Conservation (phyloP, 805 yeast genomes). For the Phaffomyces thermotolerans region DNA sequence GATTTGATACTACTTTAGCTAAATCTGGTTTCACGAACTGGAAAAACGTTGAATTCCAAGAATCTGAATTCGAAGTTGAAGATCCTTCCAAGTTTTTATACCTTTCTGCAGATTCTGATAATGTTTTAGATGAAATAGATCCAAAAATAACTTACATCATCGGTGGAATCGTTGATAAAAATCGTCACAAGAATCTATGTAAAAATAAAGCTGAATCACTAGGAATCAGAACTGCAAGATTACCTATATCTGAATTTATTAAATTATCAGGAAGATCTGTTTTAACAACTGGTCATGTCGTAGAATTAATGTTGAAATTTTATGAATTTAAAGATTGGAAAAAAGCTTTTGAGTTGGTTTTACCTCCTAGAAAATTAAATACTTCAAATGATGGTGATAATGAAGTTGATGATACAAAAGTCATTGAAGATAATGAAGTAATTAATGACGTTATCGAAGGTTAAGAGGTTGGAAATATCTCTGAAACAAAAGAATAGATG, state of each 20-base stretch:
- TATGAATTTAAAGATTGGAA: constrained; percentile 78
- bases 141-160: constrained; percentile 73
- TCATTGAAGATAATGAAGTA: too few species aligned
- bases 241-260: constrained; percentile 84
- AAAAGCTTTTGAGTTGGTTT: constrained; percentile 73
- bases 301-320: constrained; percentile 78
- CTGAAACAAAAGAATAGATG: neutral
- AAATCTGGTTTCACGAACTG: constrained; percentile 54
- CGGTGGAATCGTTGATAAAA: constrained; percentile 96
- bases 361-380: constrained; percentile 65
- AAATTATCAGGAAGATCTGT: constrained; percentile 81
- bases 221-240: constrained; percentile 64
- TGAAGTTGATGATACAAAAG: neutral
- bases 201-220: constrained; percentile 68
- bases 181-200: constrained; percentile 77
- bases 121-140: constrained; percentile 53
- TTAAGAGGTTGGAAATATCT: neutral
- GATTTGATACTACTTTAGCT: constrained; percentile 59
- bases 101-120: constrained; percentile 82
- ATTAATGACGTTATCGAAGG: neutral
- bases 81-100: constrained; percentile 47
- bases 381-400: neutral
- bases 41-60: constrained; percentile 52
- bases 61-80: constrained; percentile 23
- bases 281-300: constrained; percentile 91